Conservation (phyloP, 805 yeast species). For the Nakazawaea siamensis region DNA sequence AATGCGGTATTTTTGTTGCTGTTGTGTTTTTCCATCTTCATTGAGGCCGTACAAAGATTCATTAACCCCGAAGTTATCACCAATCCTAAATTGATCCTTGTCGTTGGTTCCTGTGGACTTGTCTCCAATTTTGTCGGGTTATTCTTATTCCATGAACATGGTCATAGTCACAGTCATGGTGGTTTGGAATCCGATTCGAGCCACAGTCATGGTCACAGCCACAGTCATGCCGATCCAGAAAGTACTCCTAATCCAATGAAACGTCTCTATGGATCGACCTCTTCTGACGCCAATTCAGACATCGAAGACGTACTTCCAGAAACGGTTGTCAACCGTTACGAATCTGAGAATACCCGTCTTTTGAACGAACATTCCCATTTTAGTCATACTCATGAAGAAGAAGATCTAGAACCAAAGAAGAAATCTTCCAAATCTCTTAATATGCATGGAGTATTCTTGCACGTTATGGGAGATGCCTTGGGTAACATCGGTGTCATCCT, state of each 20-base stretch:
- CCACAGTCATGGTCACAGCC: conserved; percentile 12
- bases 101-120: conserved; percentile 80
- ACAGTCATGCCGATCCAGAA: conserved; percentile 23
- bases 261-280: conserved; percentile 2
- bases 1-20: conserved; percentile 92
- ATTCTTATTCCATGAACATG: conserved; percentile 78
- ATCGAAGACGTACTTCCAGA: conserved; percentile 16
- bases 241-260: no score
- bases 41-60: conserved; percentile 89
- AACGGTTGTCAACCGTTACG: conserved; percentile 10
- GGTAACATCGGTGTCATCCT: conserved; percentile 91
- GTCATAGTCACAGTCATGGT: conserved; percentile 44
- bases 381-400: conserved; percentile 12
- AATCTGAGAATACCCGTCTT: conserved; percentile 10
- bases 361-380: conserved; percentile 12
- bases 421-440: conserved; percentile 58
- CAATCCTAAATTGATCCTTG: conserved; percentile 74
- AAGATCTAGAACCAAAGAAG: conserved; percentile 3
- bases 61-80: conserved; percentile 70
- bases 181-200: conserved; percentile 15
- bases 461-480: conserved; percentile 91
- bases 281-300: conserved; percentile 10
- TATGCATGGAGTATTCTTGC: conserved; percentile 95
- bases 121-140: conserved; percentile 78
- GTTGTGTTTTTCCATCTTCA: conserved; percentile 80